Evolutionary conservation across 495 filamentous ascomycete genomes (phyloP), one percentile per base, ranked within the genome.

Genomic region (Hypoxylon lenormandii): DNA sequence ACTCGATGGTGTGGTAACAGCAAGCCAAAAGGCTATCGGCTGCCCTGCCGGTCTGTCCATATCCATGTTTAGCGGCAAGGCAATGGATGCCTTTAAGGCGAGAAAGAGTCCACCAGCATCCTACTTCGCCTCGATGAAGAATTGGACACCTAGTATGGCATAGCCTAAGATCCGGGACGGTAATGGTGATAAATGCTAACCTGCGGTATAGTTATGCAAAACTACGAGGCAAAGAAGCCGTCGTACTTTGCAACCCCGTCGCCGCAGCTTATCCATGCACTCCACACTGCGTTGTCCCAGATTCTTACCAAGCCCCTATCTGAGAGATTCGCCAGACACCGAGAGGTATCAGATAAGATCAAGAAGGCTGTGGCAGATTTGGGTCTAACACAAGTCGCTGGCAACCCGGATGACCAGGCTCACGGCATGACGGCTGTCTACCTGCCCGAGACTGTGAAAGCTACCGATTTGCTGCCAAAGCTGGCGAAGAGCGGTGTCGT

Each of bases 341-440:
- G 84, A 54, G 84, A 85, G 60, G 86, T 87, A 18, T 96, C 91
- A 0, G 87, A 92, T 74, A 87, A 86, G 74, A 87, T 97, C 75
- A 98, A 98, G 86, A 83, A 89, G 50, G 86, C 90, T 28, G 80
- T 97, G 45, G 78, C 87, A 12, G 90, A 89, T 43, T 83, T 97
- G 40, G 95, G 95, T 8, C 82, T 98, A 60, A 89, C 90, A 76
- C 93, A 97, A 78, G 80, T 98, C 12, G 93, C 95, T 22, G 71
- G 87, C 33, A 91, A 91, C 73, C 90, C 91, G 0, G 93, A 92
- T 62, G 90, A 94, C 76, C 95, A 97, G 83, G 93, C 95, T 23
- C 94, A 96, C 74, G 92, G 91, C 74, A 98, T 98, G 95, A 97
- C 95, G 11, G 94, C 95, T 49, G 93, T 98, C 64, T 97, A 94